phyloP scores from a whole-genome alignment of 164 flowering plant species.

The Euptelea pleiosperma region DNA sequence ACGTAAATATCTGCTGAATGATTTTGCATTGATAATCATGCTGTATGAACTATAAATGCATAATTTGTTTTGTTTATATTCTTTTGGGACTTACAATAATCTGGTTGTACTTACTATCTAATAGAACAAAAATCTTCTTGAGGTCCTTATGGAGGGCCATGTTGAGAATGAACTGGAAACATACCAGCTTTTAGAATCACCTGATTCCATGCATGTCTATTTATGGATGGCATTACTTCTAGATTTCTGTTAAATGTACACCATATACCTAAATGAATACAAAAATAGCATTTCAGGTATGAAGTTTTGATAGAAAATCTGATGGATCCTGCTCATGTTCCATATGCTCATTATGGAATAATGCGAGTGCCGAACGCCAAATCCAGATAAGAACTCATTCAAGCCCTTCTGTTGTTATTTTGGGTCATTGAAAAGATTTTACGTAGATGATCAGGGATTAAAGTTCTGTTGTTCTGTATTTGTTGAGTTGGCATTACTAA shows the following conservation, averaged over 20 bases:
- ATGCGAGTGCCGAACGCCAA: slow-evolving; percentile 35
- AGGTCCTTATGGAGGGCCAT: too few relatives aligned
- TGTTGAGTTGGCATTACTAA: slow-evolving; percentile 13
- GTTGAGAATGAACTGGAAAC: too few relatives aligned
- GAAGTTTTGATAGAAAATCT: slow-evolving; percentile 86
- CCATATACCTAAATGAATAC: not conserved
- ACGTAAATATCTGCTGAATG: slow-evolving; percentile 12
- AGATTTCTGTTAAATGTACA: not conserved
- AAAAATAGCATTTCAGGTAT: slow-evolving; percentile 51
- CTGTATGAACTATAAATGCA: not conserved
- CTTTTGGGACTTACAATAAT: too few relatives aligned
- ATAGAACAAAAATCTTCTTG: too few relatives aligned
- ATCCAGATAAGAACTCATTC: slow-evolving; percentile 38
- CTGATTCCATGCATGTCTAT: too few relatives aligned
- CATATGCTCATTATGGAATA: slow-evolving; percentile 85
- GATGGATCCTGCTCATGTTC: slow-evolving; percentile 97
- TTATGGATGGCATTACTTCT: not conserved
- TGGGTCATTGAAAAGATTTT: not conserved
- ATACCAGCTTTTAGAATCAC: too few relatives aligned
- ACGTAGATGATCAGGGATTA: not conserved
- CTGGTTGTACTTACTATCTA: too few relatives aligned
- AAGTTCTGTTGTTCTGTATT: not conserved
- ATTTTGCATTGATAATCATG: not conserved
- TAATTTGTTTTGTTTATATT: too few relatives aligned
- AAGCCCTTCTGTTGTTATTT: not conserved